Conservation (phyloP, 805 yeast genomes). For the Sporopachydermia quercuum region DNA sequence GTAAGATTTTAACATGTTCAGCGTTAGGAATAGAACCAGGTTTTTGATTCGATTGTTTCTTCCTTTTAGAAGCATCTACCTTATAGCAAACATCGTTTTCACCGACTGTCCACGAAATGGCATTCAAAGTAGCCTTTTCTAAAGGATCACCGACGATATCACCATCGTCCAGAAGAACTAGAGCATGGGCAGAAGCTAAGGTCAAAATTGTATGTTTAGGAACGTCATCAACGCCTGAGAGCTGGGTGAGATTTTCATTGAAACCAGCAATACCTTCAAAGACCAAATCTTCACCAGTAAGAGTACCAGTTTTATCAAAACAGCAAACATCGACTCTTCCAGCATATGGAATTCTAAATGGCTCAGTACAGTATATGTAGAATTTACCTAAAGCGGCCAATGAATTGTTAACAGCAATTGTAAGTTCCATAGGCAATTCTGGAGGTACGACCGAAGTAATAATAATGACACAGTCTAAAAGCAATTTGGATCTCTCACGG, state of each 20-base stretch:
- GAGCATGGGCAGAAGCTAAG: slow-evolving; percentile 91
- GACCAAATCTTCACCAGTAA: slow-evolving; percentile 90
- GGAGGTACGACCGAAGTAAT: slow-evolving; percentile 98
- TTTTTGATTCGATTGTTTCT: slow-evolving; percentile 2
- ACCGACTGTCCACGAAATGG: slow-evolving; percentile 75
- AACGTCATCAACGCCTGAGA: slow-evolving; percentile 42
- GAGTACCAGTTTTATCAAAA: slow-evolving; percentile 95
- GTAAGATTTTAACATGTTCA: slow-evolving; percentile 53
- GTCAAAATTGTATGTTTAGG: slow-evolving; percentile 57
- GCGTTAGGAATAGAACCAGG: slow-evolving; percentile 15
- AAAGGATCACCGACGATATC: slow-evolving; percentile 98
- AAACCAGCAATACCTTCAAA: slow-evolving; percentile 95
- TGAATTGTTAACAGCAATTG: slow-evolving; percentile 94
- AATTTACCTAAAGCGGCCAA: slow-evolving; percentile 75
- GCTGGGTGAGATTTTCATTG: slow-evolving; percentile 33
- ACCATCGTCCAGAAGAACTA: slow-evolving; percentile 89
- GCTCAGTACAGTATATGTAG: slow-evolving; percentile 93
- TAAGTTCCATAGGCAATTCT: slow-evolving; percentile 96
- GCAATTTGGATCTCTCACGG: slow-evolving; percentile 83
- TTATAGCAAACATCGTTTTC: slow-evolving; percentile 57
- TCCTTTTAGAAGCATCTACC: slow-evolving; percentile 12
- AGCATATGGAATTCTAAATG: slow-evolving; percentile 94
- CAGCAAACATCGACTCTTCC: slow-evolving; percentile 98
- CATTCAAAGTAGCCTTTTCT: slow-evolving; percentile 91
- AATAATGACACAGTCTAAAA: slow-evolving; percentile 89